These are phyloP conservation scores for Grifola frondosa DNA, from an alignment of 1,284 basidiomycete genomes.

Conservation along the genomic window DNA sequence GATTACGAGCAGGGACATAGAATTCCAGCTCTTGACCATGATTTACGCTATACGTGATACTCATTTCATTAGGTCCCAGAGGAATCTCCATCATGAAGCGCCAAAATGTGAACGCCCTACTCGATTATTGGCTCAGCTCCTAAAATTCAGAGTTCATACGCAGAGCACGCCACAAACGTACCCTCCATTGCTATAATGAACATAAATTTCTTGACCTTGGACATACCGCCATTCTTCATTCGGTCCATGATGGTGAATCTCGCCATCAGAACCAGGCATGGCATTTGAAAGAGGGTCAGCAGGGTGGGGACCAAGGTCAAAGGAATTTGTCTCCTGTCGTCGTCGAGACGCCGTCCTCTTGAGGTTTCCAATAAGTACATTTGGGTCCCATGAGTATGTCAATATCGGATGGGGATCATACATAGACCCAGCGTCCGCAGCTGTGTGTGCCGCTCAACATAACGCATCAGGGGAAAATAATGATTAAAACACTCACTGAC, in stretches of 20 bases:
- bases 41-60: slow-evolving; percentile 81
- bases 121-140: too few species aligned
- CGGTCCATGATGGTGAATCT: slow-evolving; percentile 31
- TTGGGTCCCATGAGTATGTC: slow-evolving; percentile 79
- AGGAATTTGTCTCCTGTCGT: slow-evolving; percentile 35
- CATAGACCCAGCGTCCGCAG: slow-evolving; percentile 76
- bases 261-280: slow-evolving; percentile 24
- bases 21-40: slow-evolving; percentile 79
- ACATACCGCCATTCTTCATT: slow-evolving; percentile 44
- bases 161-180: slow-evolving; percentile 30
- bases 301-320: slow-evolving; percentile 68
- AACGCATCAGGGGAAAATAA: neutral
- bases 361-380: slow-evolving; percentile 18
- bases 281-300: slow-evolving; percentile 52
- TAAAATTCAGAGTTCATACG: too few species aligned
- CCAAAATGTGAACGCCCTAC: slow-evolving; percentile 89
- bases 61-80: slow-evolving; percentile 70
- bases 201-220: slow-evolving; percentile 76
- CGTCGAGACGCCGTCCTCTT: slow-evolving; percentile 14
- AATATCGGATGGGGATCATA: slow-evolving; percentile 78
- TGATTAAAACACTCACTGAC: slow-evolving; percentile 59
- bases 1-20: slow-evolving; percentile 75
- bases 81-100: slow-evolving; percentile 89
- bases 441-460: slow-evolving; percentile 32
- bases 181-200: slow-evolving; percentile 71